phyloP scores from a whole-genome alignment of 192 early-diverging fungal species.

The Linnemannia schmuckeri region DNA sequence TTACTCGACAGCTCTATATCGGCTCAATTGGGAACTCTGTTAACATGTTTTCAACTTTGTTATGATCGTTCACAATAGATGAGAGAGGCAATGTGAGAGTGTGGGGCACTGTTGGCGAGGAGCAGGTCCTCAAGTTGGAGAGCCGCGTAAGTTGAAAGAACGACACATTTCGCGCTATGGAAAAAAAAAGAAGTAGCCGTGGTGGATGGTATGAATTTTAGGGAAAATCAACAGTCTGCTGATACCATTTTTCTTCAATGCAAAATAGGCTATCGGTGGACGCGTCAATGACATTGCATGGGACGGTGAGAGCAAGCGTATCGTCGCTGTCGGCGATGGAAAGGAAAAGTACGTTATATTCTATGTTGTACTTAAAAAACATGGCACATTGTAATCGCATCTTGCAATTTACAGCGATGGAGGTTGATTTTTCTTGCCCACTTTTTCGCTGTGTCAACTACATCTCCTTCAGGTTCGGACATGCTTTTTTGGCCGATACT shows the following conservation, averaged over 20 bases:
- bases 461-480: constrained; percentile 74
- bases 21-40: background rate
- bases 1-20: background rate
- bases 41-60: background rate
- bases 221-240: background rate
- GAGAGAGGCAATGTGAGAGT: constrained; percentile 91
- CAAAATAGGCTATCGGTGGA: constrained; percentile 60
- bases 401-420: background rate
- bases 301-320: constrained; percentile 95
- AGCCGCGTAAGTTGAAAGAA: constrained; percentile 71
- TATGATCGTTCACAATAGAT: constrained; percentile 60
- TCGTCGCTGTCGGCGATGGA: constrained; percentile 97
- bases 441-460: background rate
- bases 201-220: constrained; percentile 74
- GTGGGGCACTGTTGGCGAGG: constrained; percentile 89
- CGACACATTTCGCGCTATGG: constrained; percentile 10
- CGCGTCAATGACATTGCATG: constrained; percentile 91
- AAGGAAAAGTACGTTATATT: constrained; percentile 72
- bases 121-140: constrained; percentile 90
- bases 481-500: constrained; percentile 91
- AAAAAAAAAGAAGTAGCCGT: constrained; percentile 84
- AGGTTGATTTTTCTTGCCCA: background rate
- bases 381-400: background rate
- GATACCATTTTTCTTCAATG: background rate
- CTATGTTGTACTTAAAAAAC: background rate